Evolutionary conservation across 352 stramenopile species (phyloP).

Genomic region (Peronospora belbahrii): DNA sequence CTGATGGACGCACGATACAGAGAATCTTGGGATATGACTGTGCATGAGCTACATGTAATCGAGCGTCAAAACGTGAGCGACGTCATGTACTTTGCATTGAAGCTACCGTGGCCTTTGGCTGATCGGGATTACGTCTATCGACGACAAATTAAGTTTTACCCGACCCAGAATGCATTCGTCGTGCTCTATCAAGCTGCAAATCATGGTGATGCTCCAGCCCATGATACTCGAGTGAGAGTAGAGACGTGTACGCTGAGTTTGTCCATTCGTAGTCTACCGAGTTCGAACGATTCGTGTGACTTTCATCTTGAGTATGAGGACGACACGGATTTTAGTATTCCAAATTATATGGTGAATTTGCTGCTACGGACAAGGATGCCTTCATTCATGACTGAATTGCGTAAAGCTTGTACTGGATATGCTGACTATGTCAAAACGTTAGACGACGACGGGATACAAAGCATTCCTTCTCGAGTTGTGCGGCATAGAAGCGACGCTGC

Average conservation of each 20-base stretch:
- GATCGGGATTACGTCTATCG: conserved; percentile 78
- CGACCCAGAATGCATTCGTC: conserved; percentile 49
- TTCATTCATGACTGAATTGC: conserved; percentile 56
- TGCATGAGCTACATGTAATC: conserved; percentile 39
- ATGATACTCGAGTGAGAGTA: conserved; percentile 41
- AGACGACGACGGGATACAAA: conserved; percentile 28
- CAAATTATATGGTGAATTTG: conserved; percentile 58
- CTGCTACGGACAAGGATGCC: conserved; percentile 46
- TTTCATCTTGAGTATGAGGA: conserved; percentile 73
- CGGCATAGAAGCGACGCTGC: conserved; percentile 21
- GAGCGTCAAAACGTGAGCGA: conserved; percentile 41
- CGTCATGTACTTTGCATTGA: conserved; percentile 53
- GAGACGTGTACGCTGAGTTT: conserved; percentile 55
- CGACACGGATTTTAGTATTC: conserved; percentile 71
- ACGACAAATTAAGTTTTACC: conserved; percentile 50
- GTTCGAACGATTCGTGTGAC: conserved; percentile 48
- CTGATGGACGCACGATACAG: conserved; percentile 56
- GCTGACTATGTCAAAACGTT: conserved; percentile 36
- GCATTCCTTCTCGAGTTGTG: conserved; percentile 49
- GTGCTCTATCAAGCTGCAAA: conserved; percentile 51
- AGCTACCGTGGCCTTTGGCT: conserved; percentile 59
- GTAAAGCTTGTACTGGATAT: conserved; percentile 52
- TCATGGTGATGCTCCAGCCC: conserved; percentile 37
- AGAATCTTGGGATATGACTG: conserved; percentile 43
- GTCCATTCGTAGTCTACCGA: conserved; percentile 46